Evolutionary conservation across 2,329 filamentous ascomycete species (phyloP), one percentile per base, ranked within the genome.

Genomic region (Aspergillus fijiensis): DNA sequence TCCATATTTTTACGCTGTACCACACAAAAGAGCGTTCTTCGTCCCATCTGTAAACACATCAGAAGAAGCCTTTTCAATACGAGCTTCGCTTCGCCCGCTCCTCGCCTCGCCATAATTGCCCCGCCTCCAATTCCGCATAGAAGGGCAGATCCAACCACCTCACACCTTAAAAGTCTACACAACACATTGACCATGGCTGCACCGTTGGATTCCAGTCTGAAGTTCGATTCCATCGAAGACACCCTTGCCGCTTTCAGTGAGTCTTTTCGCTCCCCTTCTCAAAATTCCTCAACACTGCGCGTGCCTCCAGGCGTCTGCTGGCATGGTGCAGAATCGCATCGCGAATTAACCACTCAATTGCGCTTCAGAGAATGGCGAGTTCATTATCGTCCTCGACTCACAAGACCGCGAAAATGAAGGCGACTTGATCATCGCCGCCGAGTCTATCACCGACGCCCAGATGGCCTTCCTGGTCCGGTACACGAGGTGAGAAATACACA

Each of bases 381-480:
- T 98, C 84, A 89, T 99, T 74, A 87, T 99, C 63, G 94, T 97
- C 42, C 91, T 99, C 72, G 95, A 99, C 81, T 90, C 91, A 68
- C 87, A 92, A 65, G 86, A 88, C 63, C 93, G 95, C 77, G 95
- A 99, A 78, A 99, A 99, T 77, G 95, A 99, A 84, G 95, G 93
- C 77, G 95, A 99, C 80, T 86, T 99, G 52, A 97, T 98, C 77
- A 96, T 98, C 73, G 91, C 95, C 67, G 94, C 92, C 63, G 82
- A 92, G 67, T 85, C 89, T 70, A 81, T 97, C 65, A 96, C 94
- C 9, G 84, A 92, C 25, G 85, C 90, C 66, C 94, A 98, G 79
- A 96, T 96, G 88, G 91, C 92, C 70, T 99, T 97, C 82, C 89
- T 99, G 85, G 86, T 99, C 76, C 91, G 92, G 71, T 87, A 96